Evolutionary conservation across 352 stramenopile species (phyloP), one percentile per base, ranked within the genome.

Genomic region (Pythium rhizo-oryzae): DNA sequence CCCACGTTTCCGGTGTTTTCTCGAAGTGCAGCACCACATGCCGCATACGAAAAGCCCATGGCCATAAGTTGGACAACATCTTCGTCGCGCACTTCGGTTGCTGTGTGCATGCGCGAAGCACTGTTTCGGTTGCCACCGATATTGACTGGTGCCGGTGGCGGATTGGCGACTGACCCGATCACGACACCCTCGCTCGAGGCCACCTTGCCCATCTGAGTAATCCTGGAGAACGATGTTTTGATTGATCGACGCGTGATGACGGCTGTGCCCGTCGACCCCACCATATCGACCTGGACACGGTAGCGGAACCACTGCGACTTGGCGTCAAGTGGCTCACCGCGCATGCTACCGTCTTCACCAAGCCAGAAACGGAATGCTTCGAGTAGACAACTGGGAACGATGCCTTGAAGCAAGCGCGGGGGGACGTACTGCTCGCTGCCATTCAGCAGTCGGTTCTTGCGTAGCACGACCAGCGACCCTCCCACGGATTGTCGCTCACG

Each of bases 281-380:
- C 57, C 54, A 93, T 81, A n/a, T 91, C 71, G 15, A 96, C 67
- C 69, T 95, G 82, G 8, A 96, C 77, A 11, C 86, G 81, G 70
- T 95, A 96, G 30, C 86, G 86, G 55, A 96, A 96, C 89, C 89
- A 96, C 59, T 96, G 89, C 23, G 89, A 95, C 44, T 93, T 91
- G 13, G 69, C 44, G 52, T 91, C 79, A 5, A 97, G 84, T 28
- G 97, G 92, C 70, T 99, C 98, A 15, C 97, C 97, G 67, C 97
- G 90, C 16, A 99, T 82, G 41, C 89, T 87, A 53, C 98, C 96
- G 72, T 99, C 90, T 70, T 98, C 91, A 51, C 94, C 97, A 56
- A 98, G 94, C 97, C 97, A 99, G 71, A 99, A 99, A 2, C 93
- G 77, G 63, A 99, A 99, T 21, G 93, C 92, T 51, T 99, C 97